Evolutionary conservation across 139 green algal species (phyloP).

Genomic region (Auxenochlorella pyrenoidosa): DNA sequence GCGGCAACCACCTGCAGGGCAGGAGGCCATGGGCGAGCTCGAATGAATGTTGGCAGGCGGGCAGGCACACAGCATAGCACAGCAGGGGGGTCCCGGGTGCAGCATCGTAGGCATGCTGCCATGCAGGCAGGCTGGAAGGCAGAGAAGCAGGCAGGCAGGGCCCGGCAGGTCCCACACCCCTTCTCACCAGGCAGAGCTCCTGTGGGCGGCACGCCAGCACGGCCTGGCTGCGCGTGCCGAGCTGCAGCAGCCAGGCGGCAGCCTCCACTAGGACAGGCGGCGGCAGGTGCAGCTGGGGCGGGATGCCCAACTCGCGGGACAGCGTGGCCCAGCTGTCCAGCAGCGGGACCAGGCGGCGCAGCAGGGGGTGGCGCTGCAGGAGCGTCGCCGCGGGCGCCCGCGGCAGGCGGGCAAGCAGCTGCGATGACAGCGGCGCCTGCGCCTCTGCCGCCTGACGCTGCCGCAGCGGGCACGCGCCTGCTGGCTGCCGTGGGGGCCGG

Average conservation of each 20-base stretch:
- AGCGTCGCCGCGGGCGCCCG: not conserved
- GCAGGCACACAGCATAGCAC: not conserved
- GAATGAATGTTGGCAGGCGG: not conserved
- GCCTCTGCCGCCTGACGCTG: not conserved
- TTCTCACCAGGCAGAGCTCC: not conserved
- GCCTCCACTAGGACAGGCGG: not conserved
- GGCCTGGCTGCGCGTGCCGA: not conserved
- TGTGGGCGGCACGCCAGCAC: not conserved
- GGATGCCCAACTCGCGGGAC: not conserved
- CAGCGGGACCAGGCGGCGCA: not conserved
- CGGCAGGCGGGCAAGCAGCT: not conserved
- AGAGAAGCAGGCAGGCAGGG: too few species aligned
- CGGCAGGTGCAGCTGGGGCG: not conserved
- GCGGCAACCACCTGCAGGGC: not conserved
- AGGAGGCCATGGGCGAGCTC: not conserved
- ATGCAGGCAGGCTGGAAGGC: not conserved
- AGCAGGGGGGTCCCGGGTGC: not conserved
- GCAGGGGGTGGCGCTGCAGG: not conserved
- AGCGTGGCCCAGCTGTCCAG: not conserved
- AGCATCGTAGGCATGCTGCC: not conserved
- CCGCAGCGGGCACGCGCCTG: not conserved
- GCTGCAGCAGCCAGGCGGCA: not conserved
- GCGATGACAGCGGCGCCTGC: not conserved
- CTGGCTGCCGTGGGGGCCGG: not conserved
- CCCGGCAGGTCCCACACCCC: not conserved